Base-by-base conservation (phyloP, 2,329 filamentous ascomycete genomes). In the Aspergillus nomiae region DNA sequence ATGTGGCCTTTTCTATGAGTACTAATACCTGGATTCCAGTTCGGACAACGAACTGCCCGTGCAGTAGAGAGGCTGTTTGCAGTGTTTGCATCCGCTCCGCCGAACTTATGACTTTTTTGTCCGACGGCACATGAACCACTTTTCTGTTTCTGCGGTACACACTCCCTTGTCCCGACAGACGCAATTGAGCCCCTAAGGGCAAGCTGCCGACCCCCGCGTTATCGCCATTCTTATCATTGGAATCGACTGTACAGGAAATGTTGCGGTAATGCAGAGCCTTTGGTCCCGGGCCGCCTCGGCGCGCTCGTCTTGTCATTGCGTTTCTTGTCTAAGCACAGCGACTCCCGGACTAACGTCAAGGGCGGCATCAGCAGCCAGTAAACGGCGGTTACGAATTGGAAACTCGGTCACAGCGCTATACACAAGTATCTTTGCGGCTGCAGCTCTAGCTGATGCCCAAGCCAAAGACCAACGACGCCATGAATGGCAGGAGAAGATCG, bases 351-450 rank as follows among this genome's bases (percentile, higher is more conserved):
- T 80, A 28, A 70, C 77, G 26, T 77, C 75, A 56, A 73, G 76
- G 61, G 67, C 76, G 48, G 65, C 74, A 36, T 71, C 76, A 38
- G 73, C 76, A 24, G 73, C 79, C 28, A 75, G 75, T 62, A 76
- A 75, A 56, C 73, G 73, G 67, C 73, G 76, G 36, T 70, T 81
- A 59, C 73, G 76, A 26, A 70, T 80, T 57, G 78, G 75, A n/a
- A 80, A 82, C 65, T 76, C 78, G 1, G 71, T 80, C 30, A 80
- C 79, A 0, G 74, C 76, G n/a, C 70, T 81, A n/a, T 80, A 81
- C 66, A 78, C 77, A 11, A 78, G 78, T 54, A 77, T 82, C 21
- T 80, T 81, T 51, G 79, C 77, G 8, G 74, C 73, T 10, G 79
- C 80, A 19, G 73, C 79, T 26, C 70, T 81, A 38, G 75, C 74